Percentiles rank a stretch among this genome's conserved stretches.
Evolutionary conservation across 345 rosid species (phyloP).

Genomic region (Angophora floribunda): DNA sequence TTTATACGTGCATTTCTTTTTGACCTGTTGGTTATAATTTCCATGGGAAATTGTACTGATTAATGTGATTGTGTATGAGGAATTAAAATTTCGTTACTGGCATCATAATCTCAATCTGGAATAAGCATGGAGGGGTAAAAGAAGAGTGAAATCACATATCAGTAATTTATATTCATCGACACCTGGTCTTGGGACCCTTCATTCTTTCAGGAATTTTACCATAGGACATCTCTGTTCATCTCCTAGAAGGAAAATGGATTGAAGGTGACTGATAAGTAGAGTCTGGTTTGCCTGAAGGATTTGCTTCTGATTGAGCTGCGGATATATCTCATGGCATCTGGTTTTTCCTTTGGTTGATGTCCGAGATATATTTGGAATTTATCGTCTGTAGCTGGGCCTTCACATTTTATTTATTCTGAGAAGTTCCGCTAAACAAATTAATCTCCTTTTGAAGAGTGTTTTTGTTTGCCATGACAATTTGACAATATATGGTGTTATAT

Average conservation of each 20-base stretch:
- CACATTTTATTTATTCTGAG: background rate
- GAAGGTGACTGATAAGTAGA: background rate
- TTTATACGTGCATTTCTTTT: background rate
- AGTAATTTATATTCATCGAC: background rate
- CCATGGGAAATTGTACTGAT: background rate
- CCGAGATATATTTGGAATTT: background rate
- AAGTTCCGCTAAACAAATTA: background rate
- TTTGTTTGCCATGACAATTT: background rate
- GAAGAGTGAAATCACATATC: background rate
- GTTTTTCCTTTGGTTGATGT: background rate
- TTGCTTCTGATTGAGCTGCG: background rate
- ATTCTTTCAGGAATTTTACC: background rate
- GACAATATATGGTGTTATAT: background rate
- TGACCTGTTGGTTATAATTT: background rate
- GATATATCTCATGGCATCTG: background rate
- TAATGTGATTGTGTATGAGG: background rate
- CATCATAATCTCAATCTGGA: background rate
- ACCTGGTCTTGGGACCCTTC: background rate
- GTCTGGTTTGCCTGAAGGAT: background rate
- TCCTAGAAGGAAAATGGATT: background rate
- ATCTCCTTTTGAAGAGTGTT: background rate
- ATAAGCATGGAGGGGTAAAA: background rate
- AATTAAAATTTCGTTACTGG: background rate
- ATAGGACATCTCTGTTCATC: background rate
- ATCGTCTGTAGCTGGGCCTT: background rate